Conservation (phyloP, 192 early-diverging fungal genomes). For the Chytriomyces sp. region DNA sequence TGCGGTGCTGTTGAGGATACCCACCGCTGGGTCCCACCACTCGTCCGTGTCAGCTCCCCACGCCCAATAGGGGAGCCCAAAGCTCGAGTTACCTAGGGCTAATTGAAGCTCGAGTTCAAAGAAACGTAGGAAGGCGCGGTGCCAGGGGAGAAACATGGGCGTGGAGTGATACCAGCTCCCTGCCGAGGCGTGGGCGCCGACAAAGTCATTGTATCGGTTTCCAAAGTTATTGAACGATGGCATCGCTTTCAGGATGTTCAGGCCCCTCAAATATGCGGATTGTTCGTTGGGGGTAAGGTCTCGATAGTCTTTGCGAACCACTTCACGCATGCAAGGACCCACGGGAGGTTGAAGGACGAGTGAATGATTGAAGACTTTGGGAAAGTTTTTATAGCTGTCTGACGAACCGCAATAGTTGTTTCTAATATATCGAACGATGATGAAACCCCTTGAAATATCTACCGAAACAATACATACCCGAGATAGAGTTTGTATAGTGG, state of each 20-base stretch:
- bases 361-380: background rate
- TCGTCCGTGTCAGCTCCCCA: slow-evolving; percentile 16
- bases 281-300: slow-evolving; percentile 5
- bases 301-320: slow-evolving; percentile 15
- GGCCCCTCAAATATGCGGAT: background rate
- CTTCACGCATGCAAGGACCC: background rate
- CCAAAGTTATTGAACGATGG: background rate
- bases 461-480: background rate
- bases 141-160: slow-evolving; percentile 49
- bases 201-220: slow-evolving; percentile 10
- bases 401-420: background rate
- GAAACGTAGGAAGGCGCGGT: slow-evolving; percentile 32
- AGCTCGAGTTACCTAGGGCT: slow-evolving; percentile 26
- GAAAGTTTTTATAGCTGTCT: background rate
- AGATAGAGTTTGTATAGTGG: background rate
- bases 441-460: background rate
- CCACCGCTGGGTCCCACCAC: background rate
- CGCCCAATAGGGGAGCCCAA: slow-evolving; percentile 36
- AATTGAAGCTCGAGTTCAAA: slow-evolving; percentile 25
- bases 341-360: background rate
- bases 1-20: background rate
- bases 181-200: background rate
- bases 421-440: background rate
- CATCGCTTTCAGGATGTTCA: background rate
- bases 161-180: background rate